Evolutionary conservation across 352 stramenopile species (phyloP), one percentile per base, ranked within the genome.

Genomic region (Globisporangium rhizosaccharum): DNA sequence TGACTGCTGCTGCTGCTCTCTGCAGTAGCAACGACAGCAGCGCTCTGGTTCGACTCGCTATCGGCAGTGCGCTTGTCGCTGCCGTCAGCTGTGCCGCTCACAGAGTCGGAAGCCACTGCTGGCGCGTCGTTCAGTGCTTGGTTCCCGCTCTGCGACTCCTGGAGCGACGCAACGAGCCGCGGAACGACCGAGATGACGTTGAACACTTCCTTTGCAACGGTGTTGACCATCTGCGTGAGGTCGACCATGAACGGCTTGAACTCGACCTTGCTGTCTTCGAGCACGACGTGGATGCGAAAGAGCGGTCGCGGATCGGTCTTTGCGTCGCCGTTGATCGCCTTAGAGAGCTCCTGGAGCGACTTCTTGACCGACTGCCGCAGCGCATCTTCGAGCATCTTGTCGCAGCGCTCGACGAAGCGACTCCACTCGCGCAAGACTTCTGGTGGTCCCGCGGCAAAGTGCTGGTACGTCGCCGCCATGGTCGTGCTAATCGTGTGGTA

Each of bases 121-220:
- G 54, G 17, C 12, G 33, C 67, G 30, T 65, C 51, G 12, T 46
- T 59, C n/a, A 33, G 26, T 0, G 28, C 42, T 67, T 74, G 72
- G 47, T 72, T 76, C 55, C 37, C 68, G 2, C 12, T 37, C 30
- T n/a, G 23, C 23, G 14, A 50, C 36, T 61, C 62, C 20, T 74
- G 68, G 14, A 88, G 70, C 20, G 83, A 80, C 9, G 70, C 68
- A 2, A 85, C 79, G 12, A 98, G 72, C 1, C 93, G 78, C 8
- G 92, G 91, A 5, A 98, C 89, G 11, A 97, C 88, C 11, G 78
- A 94, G 53, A 98, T 93, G 20, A 94, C 85, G 37, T 86, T 94
- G 65, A 98, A 97, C n/a, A 98, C 85, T 60, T 98, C 88, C 66
- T 98, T 98, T 2, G 90, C 88, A 8, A 98, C 87, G 10, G 76